Conservation (phyloP, 2,329 filamentous ascomycete genomes). For the Delphinella strobiligena region DNA sequence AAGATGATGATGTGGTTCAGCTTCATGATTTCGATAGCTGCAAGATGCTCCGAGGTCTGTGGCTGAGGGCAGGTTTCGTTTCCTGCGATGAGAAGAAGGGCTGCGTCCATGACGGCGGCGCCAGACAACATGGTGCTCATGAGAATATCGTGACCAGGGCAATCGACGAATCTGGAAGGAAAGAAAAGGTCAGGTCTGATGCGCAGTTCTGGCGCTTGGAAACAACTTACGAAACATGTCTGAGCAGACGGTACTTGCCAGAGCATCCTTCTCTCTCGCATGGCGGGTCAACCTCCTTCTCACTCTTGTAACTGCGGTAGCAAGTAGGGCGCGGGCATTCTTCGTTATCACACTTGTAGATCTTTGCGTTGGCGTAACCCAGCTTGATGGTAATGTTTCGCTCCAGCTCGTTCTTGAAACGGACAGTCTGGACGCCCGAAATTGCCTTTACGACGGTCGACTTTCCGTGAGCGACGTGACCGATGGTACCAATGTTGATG, state of each 20-base stretch:
- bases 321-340: constrained; percentile 89
- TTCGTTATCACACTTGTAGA: constrained; percentile 93
- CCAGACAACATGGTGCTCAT: constrained; percentile 99
- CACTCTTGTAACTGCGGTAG: constrained; percentile 95
- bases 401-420: constrained; percentile 99
- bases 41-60: constrained; percentile 96
- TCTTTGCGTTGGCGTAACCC: constrained; percentile 97
- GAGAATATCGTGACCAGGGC: constrained; percentile 99
- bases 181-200: constrained; percentile 4
- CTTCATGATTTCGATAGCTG: constrained; percentile 99
- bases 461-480: constrained; percentile 97
- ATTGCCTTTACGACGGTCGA: constrained; percentile 99
- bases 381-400: constrained; percentile 99
- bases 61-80: constrained; percentile 98
- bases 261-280: constrained; percentile 88
- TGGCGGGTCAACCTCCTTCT: constrained; percentile 94
- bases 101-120: constrained; percentile 98
- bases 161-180: constrained; percentile 68
- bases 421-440: constrained; percentile 94
- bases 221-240: constrained; percentile 74
- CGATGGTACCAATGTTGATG: constrained; percentile 98
- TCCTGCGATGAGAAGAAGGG: constrained; percentile 87
- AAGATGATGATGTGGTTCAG: constrained; percentile 98
- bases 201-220: neutral
- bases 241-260: constrained; percentile 76